Conservation (phyloP, 768 basidiomycete genomes). For the Pulveroboletus sp. region DNA sequence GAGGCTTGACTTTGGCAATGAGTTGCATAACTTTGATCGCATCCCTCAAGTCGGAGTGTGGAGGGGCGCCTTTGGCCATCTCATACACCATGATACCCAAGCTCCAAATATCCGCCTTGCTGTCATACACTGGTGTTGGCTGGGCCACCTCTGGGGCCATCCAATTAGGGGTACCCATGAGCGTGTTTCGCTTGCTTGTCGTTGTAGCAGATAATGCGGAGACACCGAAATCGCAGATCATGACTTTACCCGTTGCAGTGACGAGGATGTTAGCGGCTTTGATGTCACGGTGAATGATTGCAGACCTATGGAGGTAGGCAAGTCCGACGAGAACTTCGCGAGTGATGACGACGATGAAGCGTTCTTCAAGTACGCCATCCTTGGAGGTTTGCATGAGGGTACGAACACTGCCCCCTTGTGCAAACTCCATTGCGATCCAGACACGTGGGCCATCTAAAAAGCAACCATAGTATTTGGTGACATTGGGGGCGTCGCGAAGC, state of each 20-base stretch:
- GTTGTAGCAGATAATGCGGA: slow-evolving; percentile 83
- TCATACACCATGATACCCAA: slow-evolving; percentile 95
- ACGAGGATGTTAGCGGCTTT: slow-evolving; percentile 97
- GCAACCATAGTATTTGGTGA: slow-evolving; percentile 96
- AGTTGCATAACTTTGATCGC: slow-evolving; percentile 84
- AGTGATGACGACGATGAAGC: slow-evolving; percentile 80
- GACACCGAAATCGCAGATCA: slow-evolving; percentile 98
- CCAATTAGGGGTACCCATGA: slow-evolving; percentile 98
- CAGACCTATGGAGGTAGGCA: slow-evolving; percentile 86
- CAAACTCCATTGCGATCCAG: slow-evolving; percentile 99
- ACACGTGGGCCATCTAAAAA: slow-evolving; percentile 92
- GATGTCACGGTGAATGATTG: slow-evolving; percentile 95
- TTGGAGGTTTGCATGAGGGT: slow-evolving; percentile 87
- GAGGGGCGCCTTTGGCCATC: slow-evolving; percentile 95
- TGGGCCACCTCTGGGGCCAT: slow-evolving; percentile 99
- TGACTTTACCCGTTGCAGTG: slow-evolving; percentile 81
- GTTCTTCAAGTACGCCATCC: slow-evolving; percentile 78
- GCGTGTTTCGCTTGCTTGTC: slow-evolving; percentile 89
- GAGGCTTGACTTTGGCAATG: slow-evolving; percentile 81
- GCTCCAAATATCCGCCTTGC: slow-evolving; percentile 98
- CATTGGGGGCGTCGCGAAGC: slow-evolving; percentile 82
- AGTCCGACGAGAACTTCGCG: slow-evolving; percentile 87
- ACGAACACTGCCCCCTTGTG: slow-evolving; percentile 90
- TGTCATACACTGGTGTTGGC: slow-evolving; percentile 84
- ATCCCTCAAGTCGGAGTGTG: slow-evolving; percentile 80